Percentiles rank a stretch among this genome's conserved stretches.
These are phyloP conservation scores for Geotrichum europaeum DNA, from an alignment of 1,139 yeast species.

Conservation along the genomic window DNA sequence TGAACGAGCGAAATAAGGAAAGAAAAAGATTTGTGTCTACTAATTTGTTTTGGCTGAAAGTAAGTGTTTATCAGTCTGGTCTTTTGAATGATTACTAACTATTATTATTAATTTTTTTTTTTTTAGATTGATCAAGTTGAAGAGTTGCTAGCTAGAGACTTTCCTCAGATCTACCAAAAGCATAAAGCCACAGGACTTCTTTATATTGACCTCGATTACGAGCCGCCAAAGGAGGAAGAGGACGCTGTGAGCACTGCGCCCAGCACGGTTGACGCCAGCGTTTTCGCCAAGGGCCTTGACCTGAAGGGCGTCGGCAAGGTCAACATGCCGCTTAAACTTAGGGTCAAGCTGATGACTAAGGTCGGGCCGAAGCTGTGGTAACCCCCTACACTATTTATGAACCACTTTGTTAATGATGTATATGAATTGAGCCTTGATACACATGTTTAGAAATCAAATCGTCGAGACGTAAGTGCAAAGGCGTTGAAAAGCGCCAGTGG, in stretches of 20 bases:
- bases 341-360: slow-evolving; percentile 14
- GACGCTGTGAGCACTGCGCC: background rate
- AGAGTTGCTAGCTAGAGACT: slow-evolving; percentile 16
- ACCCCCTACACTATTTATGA: background rate
- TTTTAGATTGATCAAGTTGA: slow-evolving; percentile 15
- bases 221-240: slow-evolving; percentile 11
- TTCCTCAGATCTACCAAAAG: slow-evolving; percentile 18
- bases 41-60: slow-evolving; percentile 46
- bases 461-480: background rate
- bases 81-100: slow-evolving; percentile 1
- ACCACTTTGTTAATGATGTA: background rate
- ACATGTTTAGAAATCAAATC: background rate
- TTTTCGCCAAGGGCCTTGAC: slow-evolving; percentile 4
- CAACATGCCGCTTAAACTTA: slow-evolving; percentile 16
- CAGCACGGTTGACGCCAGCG: slow-evolving; percentile 4
- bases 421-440: background rate
- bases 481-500: background rate
- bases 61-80: background rate
- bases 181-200: slow-evolving; percentile 21
- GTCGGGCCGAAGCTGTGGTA: slow-evolving; percentile 10
- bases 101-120: background rate
- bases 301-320: slow-evolving; percentile 2
- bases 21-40: slow-evolving; percentile 43
- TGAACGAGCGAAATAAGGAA: slow-evolving; percentile 39
- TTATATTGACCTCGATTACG: slow-evolving; percentile 27